These are phyloP conservation scores for Plantago lanceolata DNA, from an alignment of 305 asterid genomes.

Conservation along the genomic window DNA sequence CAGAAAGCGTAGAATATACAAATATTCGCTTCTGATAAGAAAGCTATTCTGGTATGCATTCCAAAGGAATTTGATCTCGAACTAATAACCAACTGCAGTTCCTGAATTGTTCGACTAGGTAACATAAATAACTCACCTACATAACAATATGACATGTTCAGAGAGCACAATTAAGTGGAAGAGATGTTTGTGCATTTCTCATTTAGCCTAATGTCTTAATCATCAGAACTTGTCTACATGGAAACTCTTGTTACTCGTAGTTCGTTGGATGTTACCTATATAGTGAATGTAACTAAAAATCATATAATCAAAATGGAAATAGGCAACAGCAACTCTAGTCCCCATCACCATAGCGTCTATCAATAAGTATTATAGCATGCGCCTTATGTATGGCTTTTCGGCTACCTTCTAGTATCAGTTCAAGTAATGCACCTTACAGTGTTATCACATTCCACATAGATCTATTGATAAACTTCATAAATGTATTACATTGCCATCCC, in stretches of 20 bases:
- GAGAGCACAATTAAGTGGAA: too few relatives aligned
- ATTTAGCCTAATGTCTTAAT: background rate
- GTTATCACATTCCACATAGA: background rate
- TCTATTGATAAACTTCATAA: background rate
- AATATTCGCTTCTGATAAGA: background rate
- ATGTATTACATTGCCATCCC: background rate
- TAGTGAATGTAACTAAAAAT: too few relatives aligned
- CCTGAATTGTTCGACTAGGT: background rate
- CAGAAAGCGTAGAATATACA: background rate
- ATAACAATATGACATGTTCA: background rate
- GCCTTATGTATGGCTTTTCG: too few relatives aligned
- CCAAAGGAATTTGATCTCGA: background rate
- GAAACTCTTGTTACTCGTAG: too few relatives aligned
- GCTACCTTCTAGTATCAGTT: background rate
- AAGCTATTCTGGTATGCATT: background rate
- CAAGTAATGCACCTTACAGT: background rate
- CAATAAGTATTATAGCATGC: too few relatives aligned
- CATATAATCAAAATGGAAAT: background rate
- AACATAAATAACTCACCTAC: background rate
- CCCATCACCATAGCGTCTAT: too few relatives aligned
- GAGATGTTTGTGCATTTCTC: background rate
- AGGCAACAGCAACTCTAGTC: too few relatives aligned
- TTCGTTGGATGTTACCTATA: background rate
- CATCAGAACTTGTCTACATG: background rate
- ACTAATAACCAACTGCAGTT: background rate